Base-by-base conservation (phyloP, 768 basidiomycete genomes). In the Dentipellis sp. region DNA sequence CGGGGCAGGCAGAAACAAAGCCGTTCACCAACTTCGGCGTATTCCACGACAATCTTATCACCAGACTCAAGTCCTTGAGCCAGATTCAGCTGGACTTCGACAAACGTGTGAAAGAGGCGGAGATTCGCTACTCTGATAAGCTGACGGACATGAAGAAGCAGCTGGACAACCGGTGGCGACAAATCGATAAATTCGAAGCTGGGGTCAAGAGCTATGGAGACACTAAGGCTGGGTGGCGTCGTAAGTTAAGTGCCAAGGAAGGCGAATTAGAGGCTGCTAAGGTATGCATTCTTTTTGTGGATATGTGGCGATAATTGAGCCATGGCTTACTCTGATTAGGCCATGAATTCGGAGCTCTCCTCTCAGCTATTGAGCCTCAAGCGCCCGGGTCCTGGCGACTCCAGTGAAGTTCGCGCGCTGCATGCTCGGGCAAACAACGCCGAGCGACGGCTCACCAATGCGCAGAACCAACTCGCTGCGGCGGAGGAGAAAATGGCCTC, bases 21-120 rank as follows among this genome's bases (percentile, higher is more conserved):
- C 92, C 92, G 0, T 93, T 91, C 71, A 91, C 92, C 19, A 95
- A 95, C 70, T 97, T 97, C 64, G 74, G 80, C 60, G 86, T 93
- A 54, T 97, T 99, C 77, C 91, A 95, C 63, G 94, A 97, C 69
- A 94, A 93, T 63, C 81, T 99, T 21, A 87, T 97, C 65, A 81
- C 84, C 1, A 82, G 94, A 11, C 76, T 99, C 29, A 92, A 93
- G 65, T 76, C 84, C 0, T 79, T 98, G 56, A 87, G 82, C 54
- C 84, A 91, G 60, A 88, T 97, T 37, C 86, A 92, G 67, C 68
- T 79, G 34, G 84, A 92, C 63, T 97, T 95, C 65, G 94, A 97
- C 65, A 88, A 83, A 65, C 9, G 48, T 19, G 48, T 50, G 12
- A 50, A 50, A 14, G 51, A 52, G n/a, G 51, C 51, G 0, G 51